phyloP scores from a whole-genome alignment of 2,329 filamentous ascomycete species.

The Trichoderma brevicompactum region DNA sequence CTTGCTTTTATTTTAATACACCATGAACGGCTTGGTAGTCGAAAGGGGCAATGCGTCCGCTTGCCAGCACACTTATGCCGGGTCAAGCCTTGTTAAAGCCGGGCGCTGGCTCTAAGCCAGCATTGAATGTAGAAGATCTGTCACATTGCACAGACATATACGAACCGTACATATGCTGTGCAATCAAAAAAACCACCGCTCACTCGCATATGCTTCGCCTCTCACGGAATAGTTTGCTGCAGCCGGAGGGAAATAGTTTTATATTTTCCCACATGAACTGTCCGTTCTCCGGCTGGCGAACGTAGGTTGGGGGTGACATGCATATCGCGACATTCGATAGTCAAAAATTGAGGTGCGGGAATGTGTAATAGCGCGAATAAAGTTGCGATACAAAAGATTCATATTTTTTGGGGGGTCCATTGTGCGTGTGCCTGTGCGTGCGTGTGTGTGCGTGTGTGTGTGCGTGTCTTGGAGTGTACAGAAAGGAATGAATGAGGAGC shows the following conservation, averaged over 20 bases:
- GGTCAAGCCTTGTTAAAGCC: constrained; percentile 25
- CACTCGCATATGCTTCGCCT: constrained; percentile 11
- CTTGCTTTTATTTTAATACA: constrained; percentile 8
- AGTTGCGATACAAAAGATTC: background rate
- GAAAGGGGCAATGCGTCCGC: constrained; percentile 26
- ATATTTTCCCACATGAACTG: constrained; percentile 15
- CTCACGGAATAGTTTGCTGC: constrained; percentile 11
- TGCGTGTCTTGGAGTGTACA: constrained; percentile 11
- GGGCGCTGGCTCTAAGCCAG: background rate
- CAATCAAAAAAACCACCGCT: constrained; percentile 19
- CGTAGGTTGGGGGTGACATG: constrained; percentile 24
- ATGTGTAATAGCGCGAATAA: constrained; percentile 8
- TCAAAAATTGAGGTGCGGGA: constrained; percentile 7
- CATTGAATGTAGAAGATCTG: constrained; percentile 22
- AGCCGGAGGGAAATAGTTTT: background rate
- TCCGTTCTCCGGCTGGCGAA: background rate
- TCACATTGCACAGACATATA: constrained; percentile 29
- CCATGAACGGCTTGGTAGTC: constrained; percentile 11
- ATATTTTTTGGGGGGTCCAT: background rate
- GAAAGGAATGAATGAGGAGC: background rate
- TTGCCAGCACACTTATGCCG: constrained; percentile 27
- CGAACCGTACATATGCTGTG: constrained; percentile 20
- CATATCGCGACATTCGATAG: constrained; percentile 25
- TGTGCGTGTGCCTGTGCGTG: background rate
- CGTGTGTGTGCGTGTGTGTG: background rate